Base-by-base conservation (phyloP, 805 yeast genomes). In the Saturnispora bothae region DNA sequence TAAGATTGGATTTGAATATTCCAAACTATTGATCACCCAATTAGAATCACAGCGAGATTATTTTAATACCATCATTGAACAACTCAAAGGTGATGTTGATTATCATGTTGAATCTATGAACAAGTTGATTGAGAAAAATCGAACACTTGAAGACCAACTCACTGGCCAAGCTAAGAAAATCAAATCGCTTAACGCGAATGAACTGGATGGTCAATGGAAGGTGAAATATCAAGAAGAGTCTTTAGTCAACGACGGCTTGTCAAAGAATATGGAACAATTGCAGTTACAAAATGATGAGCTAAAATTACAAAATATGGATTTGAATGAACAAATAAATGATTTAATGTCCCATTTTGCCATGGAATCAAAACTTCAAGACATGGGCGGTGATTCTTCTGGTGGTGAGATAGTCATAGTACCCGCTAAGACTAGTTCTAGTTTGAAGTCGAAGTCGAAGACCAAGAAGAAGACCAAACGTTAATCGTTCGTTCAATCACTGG, bases 1-100 rank as follows among this genome's bases (percentile, higher is more conserved):
- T 58, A 79, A 62, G 51, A 72, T 69, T 21, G 83, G 82, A 9
- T 60, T 81, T 42, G 96, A 86, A 53, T 86, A 86, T 51, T 78
- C 94, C 0, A 81, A 81, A 50, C 64, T 86, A 28, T 59, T 86
- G 19, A 67, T 85, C 7, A 75, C 86, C 3, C 95, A 86, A 51
- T 61, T 86, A 38, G 94, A 85, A 40, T 79, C 92, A 6, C 95
- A 86, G 56, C 64, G 94, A 41, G 89, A 81, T 43, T 81, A 78
- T 56, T 86, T 80, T 53, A 95, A 85, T 51, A 60, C 64, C 12
- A 65, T 69, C 41, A 46, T 73, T 23, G 45, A 43, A 25, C 61
- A 65, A 45, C 51, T 62, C 16, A 40, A 35, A 19, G 46, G 49
- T 20, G 38, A 43, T 33, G 42, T 42, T 15, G 28, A 42, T 10